A percentile compares a stretch with the other conserved stretches of the same genome.
Evolutionary conservation across 208 protist genomes (phyloP).

Genomic region (Trypanosoma caninum): DNA sequence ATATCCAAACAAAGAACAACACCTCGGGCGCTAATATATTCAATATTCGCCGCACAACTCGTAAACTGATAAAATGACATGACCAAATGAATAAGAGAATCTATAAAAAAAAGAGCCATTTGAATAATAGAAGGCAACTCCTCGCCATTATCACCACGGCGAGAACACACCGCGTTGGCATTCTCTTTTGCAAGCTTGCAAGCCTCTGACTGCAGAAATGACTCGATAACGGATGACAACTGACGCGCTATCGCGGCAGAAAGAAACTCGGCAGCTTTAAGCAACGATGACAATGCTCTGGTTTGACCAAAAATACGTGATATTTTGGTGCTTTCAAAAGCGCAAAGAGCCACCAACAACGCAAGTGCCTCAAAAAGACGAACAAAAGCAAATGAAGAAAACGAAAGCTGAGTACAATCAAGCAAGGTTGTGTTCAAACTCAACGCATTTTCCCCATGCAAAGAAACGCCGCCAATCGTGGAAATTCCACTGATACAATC

Average conservation of each 20-base stretch:
- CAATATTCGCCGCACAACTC: slow-evolving; percentile 4
- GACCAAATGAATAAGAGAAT: slow-evolving; percentile 18
- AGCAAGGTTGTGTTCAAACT: background rate
- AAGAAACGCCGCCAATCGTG: background rate
- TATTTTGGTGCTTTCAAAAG: slow-evolving; percentile 9
- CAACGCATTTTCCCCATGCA: background rate
- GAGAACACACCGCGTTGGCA: background rate
- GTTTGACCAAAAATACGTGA: slow-evolving; percentile 3
- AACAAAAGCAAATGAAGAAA: background rate
- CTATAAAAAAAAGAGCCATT: no score
- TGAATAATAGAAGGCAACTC: no score
- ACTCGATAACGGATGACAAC: no score
- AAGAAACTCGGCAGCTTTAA: slow-evolving; percentile 5
- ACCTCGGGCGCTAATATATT: slow-evolving; percentile 8
- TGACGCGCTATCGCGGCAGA: background rate
- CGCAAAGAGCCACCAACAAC: slow-evolving; percentile 16
- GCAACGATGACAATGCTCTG: slow-evolving; percentile 9
- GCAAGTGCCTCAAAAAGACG: slow-evolving; percentile 8
- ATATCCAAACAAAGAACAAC: slow-evolving; percentile 19
- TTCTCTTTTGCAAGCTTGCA: no score
- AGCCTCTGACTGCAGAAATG: no score
- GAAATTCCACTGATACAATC: background rate
- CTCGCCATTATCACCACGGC: background rate
- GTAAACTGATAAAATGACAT: slow-evolving; percentile 21
- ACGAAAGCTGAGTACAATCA: background rate